Conservation (phyloP, 805 yeast species). For the Debaryomyces hansenii region DNA sequence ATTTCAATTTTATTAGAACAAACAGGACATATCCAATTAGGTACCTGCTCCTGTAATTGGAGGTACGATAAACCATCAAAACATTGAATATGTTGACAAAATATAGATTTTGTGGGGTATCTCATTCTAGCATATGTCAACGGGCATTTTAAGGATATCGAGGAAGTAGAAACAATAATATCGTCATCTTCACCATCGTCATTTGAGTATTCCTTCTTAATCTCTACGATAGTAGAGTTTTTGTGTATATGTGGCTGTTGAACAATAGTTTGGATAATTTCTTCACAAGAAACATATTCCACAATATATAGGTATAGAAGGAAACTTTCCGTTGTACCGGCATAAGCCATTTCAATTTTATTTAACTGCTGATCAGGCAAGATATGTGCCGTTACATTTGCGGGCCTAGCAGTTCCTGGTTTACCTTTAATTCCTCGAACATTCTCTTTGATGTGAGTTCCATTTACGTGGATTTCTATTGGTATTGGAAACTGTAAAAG, state of each 20-base stretch:
- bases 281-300: constrained; percentile 28
- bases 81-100: constrained; percentile 82
- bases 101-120: constrained; percentile 67
- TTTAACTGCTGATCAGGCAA: constrained; percentile 32
- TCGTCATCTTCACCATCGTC: constrained; percentile 64
- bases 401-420: constrained; percentile 80
- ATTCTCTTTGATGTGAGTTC: constrained; percentile 46
- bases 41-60: constrained; percentile 72
- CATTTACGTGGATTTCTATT: constrained; percentile 65
- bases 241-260: constrained; percentile 52
- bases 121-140: constrained; percentile 68
- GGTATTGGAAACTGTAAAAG: constrained; percentile 69
- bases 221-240: constrained; percentile 48
- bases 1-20: constrained; percentile 58
- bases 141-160: constrained; percentile 75
- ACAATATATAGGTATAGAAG: constrained; percentile 61
- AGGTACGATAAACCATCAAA: constrained; percentile 79
- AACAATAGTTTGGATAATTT: constrained; percentile 20
- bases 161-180: constrained; percentile 62
- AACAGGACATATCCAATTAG: constrained; percentile 88
- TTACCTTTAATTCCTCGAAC: constrained; percentile 75
- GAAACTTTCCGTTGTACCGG: constrained; percentile 52
- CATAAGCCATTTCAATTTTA: constrained; percentile 54
- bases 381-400: constrained; percentile 60
- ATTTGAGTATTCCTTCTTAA: constrained; percentile 36